phyloP scores from a whole-genome alignment of 345 rosid species.

The Eucalyptus polyanthemos region DNA sequence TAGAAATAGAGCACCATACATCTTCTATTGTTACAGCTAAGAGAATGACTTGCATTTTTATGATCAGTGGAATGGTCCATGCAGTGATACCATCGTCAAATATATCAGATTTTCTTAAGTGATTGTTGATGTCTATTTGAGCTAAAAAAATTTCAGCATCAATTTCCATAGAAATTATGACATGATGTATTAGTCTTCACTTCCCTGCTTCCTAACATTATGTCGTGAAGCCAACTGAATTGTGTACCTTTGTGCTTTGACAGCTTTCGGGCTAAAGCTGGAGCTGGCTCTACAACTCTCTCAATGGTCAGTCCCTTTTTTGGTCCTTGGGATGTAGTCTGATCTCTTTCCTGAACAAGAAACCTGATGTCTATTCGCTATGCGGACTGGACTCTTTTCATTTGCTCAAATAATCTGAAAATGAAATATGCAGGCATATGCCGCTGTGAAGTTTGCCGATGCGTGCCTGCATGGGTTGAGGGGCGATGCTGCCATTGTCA shows the following conservation, averaged over 20 bases:
- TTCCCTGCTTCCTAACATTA: background rate
- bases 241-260: background rate
- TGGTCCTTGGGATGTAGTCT: too few relatives aligned
- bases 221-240: background rate
- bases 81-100: background rate
- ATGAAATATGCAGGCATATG: conserved; percentile 52
- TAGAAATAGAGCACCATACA: too few relatives aligned
- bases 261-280: conserved; percentile 77
- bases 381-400: too few relatives aligned
- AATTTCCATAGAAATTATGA: background rate
- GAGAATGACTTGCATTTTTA: background rate
- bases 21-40: too few relatives aligned
- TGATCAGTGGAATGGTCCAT: background rate
- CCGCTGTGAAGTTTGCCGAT: conserved; percentile 87
- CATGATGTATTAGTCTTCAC: too few relatives aligned
- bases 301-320: conserved; percentile 46
- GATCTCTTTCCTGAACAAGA: background rate
- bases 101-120: background rate
- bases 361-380: background rate
- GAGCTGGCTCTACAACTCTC: conserved; percentile 81
- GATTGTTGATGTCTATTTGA: background rate
- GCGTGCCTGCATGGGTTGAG: conserved; percentile 75
- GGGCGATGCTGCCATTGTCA: conserved; percentile 56
- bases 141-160: fast-evolving
- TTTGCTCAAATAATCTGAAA: background rate